Evolutionary conservation across 139 green algal genomes (phyloP), one percentile per base, ranked within the genome.

Genomic region (Chlamydomonas eustigma): DNA sequence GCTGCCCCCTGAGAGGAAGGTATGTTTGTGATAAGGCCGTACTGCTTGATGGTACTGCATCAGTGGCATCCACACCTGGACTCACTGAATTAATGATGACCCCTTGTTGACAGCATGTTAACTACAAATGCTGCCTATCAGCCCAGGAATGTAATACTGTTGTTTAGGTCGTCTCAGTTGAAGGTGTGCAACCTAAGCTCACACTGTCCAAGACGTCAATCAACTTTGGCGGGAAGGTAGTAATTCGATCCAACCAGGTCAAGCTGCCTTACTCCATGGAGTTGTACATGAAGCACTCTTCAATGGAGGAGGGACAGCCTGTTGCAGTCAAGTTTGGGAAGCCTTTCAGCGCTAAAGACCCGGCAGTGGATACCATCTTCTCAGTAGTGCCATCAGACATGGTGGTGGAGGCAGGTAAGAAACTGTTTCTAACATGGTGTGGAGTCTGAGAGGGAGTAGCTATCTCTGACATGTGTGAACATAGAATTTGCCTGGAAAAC

Each of bases 181-280:
- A 34, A 8, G 88, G 79, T 18, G 50, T 91, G n/a, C 66, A 81
- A 71, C 88, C 90, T 0, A 77, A 78, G 24, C 34, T 95, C 12
- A 67, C 89, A 5, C 36, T 91, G 37, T 87, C 76, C 63, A 84
- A 85, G 39, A 85, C 83, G 1, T 52, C 77, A 8, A 34, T 93
- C 1, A 82, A 93, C 73, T 93, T 94, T 83, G 80, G 73, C 33
- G 82, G 70, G 35, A 71, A 78, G 18, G 87, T 92, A 50, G 84
- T 93, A 31, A 80, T 88, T 37, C 74, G 78, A 4, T 85, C 79
- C 50, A 85, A 85, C 73, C 79, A 88, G 66, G 50, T 78, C 44
- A 84, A 85, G 64, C n/a, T 68, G 22, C 52, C 66, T 0, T 85
- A 80, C 68, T 30, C 71, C 4, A 76, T 31, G 8, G 68, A 75